Evolutionary conservation across 441 rosid species (phyloP).

Genomic region (Flueggea neowawraea): DNA sequence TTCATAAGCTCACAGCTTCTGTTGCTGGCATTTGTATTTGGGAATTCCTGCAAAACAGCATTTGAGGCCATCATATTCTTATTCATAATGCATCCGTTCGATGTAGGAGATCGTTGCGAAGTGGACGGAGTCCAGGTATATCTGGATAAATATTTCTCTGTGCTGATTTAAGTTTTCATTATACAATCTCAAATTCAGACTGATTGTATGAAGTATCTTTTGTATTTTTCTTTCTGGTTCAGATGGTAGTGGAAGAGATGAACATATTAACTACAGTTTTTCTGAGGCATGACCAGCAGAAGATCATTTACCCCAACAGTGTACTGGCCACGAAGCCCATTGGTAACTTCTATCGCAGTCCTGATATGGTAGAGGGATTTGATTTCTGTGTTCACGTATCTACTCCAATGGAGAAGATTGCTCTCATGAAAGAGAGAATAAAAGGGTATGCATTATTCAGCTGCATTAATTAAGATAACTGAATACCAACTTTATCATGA

Average conservation of each 20-base stretch:
- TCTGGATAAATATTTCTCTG: background rate
- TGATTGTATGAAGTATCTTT: background rate
- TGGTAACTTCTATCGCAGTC: slow-evolving; percentile 69
- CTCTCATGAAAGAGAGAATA: slow-evolving; percentile 43
- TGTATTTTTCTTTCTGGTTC: slow-evolving; percentile 7
- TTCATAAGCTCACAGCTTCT: slow-evolving; percentile 64
- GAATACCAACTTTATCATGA: too few species aligned
- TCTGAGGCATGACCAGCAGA: slow-evolving; percentile 58
- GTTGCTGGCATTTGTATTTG: slow-evolving; percentile 54
- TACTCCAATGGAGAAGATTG: slow-evolving; percentile 56
- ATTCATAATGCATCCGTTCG: slow-evolving; percentile 67
- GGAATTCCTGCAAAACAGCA: slow-evolving; percentile 61
- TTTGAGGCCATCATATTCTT: slow-evolving; percentile 70
- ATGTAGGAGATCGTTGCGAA: slow-evolving; percentile 75
- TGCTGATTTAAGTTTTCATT: background rate
- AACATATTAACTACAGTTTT: slow-evolving; percentile 61
- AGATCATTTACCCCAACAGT: slow-evolving; percentile 53
- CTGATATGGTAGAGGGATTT: slow-evolving; percentile 52
- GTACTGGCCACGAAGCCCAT: slow-evolving; percentile 62
- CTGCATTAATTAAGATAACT: background rate
- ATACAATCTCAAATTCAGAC: background rate
- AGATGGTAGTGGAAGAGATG: slow-evolving; percentile 76
- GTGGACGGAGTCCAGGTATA: slow-evolving; percentile 65
- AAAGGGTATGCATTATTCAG: slow-evolving; percentile 31
- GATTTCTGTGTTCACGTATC: slow-evolving; percentile 59